Conservation (phyloP, 1,284 basidiomycete species). For the Ustanciosporium gigantosporum region DNA sequence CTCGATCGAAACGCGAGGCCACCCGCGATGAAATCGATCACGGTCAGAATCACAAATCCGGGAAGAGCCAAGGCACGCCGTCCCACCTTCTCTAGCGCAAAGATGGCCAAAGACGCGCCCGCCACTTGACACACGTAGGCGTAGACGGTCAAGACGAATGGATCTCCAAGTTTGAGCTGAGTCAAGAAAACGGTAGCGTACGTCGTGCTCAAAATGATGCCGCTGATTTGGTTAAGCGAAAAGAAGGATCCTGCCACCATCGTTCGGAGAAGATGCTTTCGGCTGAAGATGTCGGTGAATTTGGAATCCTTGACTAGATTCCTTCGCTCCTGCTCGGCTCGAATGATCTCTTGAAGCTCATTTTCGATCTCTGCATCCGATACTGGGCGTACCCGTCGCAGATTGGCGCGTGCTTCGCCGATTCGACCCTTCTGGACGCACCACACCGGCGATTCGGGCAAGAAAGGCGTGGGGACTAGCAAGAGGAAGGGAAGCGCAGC, state of each 20-base stretch:
- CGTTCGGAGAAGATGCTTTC: constrained; percentile 38
- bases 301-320: constrained; percentile 24
- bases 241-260: constrained; percentile 49
- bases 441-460: constrained; percentile 44
- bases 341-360: constrained; percentile 34
- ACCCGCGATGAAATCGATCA: constrained; percentile 41
- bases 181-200: constrained; percentile 48
- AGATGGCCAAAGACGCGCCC: constrained; percentile 41
- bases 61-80: constrained; percentile 39
- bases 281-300: constrained; percentile 45
- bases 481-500: constrained; percentile 34
- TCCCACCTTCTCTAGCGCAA: constrained; percentile 43
- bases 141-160: constrained; percentile 44
- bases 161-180: constrained; percentile 37
- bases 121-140: constrained; percentile 37
- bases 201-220: constrained; percentile 49
- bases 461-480: constrained; percentile 28
- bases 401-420: constrained; percentile 30
- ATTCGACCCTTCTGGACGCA: constrained; percentile 45
- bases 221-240: constrained; percentile 49
- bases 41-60: constrained; percentile 38
- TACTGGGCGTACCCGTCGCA: constrained; percentile 32
- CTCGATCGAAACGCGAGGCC: constrained; percentile 24
- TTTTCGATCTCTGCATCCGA: constrained; percentile 35
- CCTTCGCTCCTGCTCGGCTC: constrained; percentile 41